Evolutionary conservation across 148 eudicot species (phyloP).

Genomic region (Camellia sinensis): DNA sequence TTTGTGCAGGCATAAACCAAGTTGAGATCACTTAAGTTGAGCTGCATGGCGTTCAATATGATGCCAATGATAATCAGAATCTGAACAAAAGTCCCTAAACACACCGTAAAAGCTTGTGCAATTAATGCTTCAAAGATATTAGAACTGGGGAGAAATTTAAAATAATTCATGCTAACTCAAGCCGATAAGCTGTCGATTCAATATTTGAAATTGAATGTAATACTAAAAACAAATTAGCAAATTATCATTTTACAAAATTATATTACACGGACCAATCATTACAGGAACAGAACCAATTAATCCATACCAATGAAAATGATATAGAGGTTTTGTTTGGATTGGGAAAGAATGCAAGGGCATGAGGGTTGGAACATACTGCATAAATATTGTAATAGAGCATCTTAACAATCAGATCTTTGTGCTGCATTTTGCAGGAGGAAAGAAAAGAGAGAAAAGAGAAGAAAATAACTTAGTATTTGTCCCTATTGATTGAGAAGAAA

Average conservation of each 20-base stretch:
- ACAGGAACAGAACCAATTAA: not conserved
- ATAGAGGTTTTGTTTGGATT: not conserved
- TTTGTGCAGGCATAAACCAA: constrained; percentile 95
- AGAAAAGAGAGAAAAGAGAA: not conserved
- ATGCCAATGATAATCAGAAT: constrained; percentile 7
- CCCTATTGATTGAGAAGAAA: not conserved
- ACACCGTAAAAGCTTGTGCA: not conserved
- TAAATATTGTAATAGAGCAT: not conserved
- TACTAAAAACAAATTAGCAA: not conserved
- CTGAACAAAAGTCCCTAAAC: not conserved
- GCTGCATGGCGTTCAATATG: constrained; percentile 50
- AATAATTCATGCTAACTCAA: not conserved
- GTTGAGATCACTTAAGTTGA: constrained; percentile 83
- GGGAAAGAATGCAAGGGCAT: not conserved
- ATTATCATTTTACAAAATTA: not conserved
- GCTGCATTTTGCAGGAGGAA: not conserved
- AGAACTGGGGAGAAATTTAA: not conserved
- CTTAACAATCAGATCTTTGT: not conserved
- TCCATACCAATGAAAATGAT: not conserved
- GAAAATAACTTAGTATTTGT: not conserved
- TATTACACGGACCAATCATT: not conserved
- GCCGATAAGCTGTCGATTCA: not conserved
- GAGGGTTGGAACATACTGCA: not conserved
- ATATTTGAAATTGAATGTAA: not conserved
- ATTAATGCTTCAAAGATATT: not conserved